Conservation (phyloP, 2,329 filamentous ascomycete genomes). For the Colletotrichum cuscutae region DNA sequence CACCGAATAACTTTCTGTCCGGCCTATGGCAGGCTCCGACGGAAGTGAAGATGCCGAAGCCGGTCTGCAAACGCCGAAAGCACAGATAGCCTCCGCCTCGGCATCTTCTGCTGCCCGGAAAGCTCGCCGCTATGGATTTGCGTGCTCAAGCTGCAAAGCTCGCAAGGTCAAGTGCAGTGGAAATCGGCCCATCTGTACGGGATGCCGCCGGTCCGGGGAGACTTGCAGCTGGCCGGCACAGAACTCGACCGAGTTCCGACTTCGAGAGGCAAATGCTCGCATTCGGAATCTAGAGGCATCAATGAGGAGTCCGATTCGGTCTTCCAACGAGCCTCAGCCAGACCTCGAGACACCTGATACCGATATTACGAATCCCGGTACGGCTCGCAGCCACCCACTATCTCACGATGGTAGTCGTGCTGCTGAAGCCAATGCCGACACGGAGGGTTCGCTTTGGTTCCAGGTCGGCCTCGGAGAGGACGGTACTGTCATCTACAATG, state of each 20-base stretch:
- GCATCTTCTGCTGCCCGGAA: conserved; percentile 6
- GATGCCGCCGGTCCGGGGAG: conserved; percentile 27
- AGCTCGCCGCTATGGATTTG: conserved; percentile 29
- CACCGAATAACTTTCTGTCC: too few species aligned
- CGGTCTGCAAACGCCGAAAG: too few species aligned
- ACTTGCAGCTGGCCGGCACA: conserved; percentile 18
- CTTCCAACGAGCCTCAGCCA: too few species aligned
- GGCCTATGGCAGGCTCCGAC: too few species aligned
- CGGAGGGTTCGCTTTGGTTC: conserved; percentile 34
- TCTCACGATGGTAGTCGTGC: not conserved
- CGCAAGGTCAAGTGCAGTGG: conserved; percentile 34
- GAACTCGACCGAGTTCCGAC: conserved; percentile 6
- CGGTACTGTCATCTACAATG: conserved; percentile 38
- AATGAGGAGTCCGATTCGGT: not conserved
- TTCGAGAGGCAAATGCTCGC: conserved; percentile 24
- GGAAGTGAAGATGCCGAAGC: too few species aligned
- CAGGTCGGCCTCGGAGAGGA: conserved; percentile 38
- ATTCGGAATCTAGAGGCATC: conserved; percentile 20
- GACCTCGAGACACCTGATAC: not conserved
- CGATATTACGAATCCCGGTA: not conserved
- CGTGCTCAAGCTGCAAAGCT: conserved; percentile 26
- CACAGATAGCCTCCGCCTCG: not conserved
- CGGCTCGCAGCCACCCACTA: not conserved
- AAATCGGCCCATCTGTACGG: conserved; percentile 18
- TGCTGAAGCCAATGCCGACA: not conserved